phyloP scores from a whole-genome alignment of 1,284 basidiomycete genomes.

The Cutaneotrichosporon mucoides region DNA sequence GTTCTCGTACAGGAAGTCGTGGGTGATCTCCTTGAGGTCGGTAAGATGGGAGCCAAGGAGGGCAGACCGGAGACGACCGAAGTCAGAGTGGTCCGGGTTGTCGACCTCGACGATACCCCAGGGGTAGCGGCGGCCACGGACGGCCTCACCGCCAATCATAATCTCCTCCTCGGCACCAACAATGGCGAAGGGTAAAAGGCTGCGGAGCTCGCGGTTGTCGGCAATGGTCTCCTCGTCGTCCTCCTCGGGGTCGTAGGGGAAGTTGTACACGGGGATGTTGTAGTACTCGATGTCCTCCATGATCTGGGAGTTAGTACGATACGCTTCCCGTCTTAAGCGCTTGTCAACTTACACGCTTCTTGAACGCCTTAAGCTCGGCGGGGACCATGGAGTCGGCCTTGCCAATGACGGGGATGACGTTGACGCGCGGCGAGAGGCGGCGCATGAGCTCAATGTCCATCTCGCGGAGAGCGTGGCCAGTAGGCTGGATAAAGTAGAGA shows the following conservation, averaged over 20 bases:
- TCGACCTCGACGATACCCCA: constrained; percentile 99
- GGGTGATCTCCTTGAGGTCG: constrained; percentile 86
- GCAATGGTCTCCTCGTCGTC: constrained; percentile 98
- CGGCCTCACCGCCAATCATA: constrained; percentile 82
- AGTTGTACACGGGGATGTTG: constrained; percentile 98
- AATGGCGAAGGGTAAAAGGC: constrained; percentile 91
- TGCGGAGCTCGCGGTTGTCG: constrained; percentile 90
- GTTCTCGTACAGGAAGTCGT: constrained; percentile 74
- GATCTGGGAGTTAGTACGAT: constrained; percentile 57
- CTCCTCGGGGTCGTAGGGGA: constrained; percentile 98
- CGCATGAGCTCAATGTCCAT: constrained; percentile 99
- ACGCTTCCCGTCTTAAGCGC: too few relatives aligned
- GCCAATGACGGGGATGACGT: constrained; percentile 98
- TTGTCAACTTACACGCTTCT: constrained; percentile 73
- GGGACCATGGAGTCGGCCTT: constrained; percentile 95
- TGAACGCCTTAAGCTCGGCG: constrained; percentile 86
- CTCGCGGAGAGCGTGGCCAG: constrained; percentile 84
- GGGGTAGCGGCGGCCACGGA: constrained; percentile 88
- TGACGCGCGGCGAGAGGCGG: constrained; percentile 90
- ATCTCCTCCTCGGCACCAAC: constrained; percentile 97
- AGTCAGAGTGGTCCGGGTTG: constrained; percentile 98
- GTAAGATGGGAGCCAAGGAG: constrained; percentile 91
- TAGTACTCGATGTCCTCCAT: constrained; percentile 99
- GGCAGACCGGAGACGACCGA: constrained; percentile 83
- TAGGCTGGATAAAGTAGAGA: constrained; percentile 97